These are phyloP conservation scores for Coleophoma cylindrospora DNA, from an alignment of 2,329 filamentous ascomycete genomes.

Conservation along the genomic window DNA sequence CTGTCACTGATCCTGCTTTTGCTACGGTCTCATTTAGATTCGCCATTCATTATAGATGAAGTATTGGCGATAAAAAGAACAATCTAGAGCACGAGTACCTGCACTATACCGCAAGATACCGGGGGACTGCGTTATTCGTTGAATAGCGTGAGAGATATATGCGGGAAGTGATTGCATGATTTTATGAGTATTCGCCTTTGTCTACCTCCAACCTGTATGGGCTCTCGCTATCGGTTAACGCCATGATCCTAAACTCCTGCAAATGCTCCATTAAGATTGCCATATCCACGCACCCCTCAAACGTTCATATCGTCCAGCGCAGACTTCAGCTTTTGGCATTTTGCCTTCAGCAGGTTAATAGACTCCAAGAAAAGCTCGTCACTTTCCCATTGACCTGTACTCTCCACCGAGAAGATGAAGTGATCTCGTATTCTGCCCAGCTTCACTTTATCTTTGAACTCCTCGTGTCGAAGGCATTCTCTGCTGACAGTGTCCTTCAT, in stretches of 20 bases:
- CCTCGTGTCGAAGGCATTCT: constrained; percentile 84
- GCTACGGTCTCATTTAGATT: constrained; percentile 35
- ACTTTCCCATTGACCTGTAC: constrained; percentile 90
- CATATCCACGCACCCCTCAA: constrained; percentile 10
- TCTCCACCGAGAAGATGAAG: constrained; percentile 96
- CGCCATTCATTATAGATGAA: constrained; percentile 8
- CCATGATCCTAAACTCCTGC: constrained; percentile 21
- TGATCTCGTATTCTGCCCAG: constrained; percentile 87
- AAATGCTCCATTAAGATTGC: constrained; percentile 15
- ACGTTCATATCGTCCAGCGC: constrained; percentile 62
- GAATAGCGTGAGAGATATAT: no score
- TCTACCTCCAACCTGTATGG: background rate
- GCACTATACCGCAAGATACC: no score
- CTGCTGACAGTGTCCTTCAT: constrained; percentile 95
- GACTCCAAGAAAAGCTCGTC: constrained; percentile 91
- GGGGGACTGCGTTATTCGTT: no score
- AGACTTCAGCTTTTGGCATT: constrained; percentile 70
- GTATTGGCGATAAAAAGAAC: background rate
- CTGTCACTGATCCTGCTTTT: constrained; percentile 89
- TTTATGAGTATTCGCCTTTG: background rate
- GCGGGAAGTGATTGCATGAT: no score
- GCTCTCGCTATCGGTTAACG: constrained; percentile 10
- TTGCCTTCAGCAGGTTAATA: constrained; percentile 77
- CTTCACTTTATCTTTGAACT: constrained; percentile 95
- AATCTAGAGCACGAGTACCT: no score